Conservation (phyloP, 139 green algal genomes). For the Volvox africanus region DNA sequence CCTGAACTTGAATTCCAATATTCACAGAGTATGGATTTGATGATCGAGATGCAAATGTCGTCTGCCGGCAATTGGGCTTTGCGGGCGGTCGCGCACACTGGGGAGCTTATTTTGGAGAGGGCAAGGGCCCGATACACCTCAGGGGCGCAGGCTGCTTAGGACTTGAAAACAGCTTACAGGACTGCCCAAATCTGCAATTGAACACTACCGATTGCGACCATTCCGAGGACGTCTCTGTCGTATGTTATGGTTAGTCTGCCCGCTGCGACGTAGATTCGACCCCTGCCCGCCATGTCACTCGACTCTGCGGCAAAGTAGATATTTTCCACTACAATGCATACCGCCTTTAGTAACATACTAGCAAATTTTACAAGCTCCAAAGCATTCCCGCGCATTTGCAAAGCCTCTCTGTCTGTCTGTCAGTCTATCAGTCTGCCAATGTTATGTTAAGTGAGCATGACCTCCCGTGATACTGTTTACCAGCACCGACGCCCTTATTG, state of each 20-base stretch:
- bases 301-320: too few species aligned
- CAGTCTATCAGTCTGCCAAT: too few species aligned
- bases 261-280: neutral
- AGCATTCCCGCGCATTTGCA: too few species aligned
- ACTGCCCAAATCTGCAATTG: neutral
- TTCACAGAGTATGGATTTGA: conserved; percentile 7
- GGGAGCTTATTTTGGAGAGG: conserved; percentile 38
- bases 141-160: neutral
- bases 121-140: neutral
- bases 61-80: conserved; percentile 15
- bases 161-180: neutral
- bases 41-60: conserved; percentile 18
- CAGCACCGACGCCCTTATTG: too few species aligned
- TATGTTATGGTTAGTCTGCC: neutral
- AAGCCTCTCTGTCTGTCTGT: too few species aligned
- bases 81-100: conserved; percentile 27
- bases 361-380: too few species aligned
- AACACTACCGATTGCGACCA: neutral
- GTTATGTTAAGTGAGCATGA: too few species aligned
- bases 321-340: too few species aligned
- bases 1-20: neutral
- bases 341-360: too few species aligned
- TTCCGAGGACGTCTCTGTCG: neutral
- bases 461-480: too few species aligned
- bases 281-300: too few species aligned